Percentiles rank a stretch among this genome's conserved stretches.
Evolutionary conservation across 108 stramenopile species (phyloP).

Genomic region (Tribonema minus): DNA sequence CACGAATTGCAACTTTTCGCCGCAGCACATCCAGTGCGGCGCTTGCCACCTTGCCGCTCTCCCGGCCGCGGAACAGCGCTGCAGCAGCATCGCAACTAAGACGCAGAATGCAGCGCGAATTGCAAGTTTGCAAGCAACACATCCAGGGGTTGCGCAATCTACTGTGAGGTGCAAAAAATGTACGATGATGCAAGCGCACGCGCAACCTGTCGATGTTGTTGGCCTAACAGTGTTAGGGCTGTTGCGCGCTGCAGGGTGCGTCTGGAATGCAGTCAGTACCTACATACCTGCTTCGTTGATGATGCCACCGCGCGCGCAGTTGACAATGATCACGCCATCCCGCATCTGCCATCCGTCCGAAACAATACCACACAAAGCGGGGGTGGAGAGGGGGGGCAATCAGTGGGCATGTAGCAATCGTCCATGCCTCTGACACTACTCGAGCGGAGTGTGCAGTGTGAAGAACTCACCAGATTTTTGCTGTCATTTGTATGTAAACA

Average conservation of each 20-base stretch:
- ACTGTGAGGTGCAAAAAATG: too few relatives aligned
- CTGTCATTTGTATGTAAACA: too few relatives aligned
- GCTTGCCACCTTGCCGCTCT: slow-evolving; percentile 50
- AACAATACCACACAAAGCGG: too few relatives aligned
- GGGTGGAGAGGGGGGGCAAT: not conserved
- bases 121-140: slow-evolving; percentile 50
- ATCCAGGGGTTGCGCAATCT: slow-evolving; percentile 49
- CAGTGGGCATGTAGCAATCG: too few relatives aligned
- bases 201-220: too few relatives aligned
- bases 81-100: slow-evolving; percentile 45
- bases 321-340: slow-evolving; percentile 54
- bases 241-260: too few relatives aligned
- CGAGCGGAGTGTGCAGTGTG: slow-evolving; percentile 57
- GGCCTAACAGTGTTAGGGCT: too few relatives aligned
- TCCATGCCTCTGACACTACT: too few relatives aligned
- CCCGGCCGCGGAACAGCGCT: slow-evolving; percentile 37
- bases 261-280: too few relatives aligned
- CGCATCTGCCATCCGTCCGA: slow-evolving; percentile 51
- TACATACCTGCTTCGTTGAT: slow-evolving; percentile 51
- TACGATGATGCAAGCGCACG: too few relatives aligned
- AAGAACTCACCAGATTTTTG: too few relatives aligned
- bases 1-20: slow-evolving; percentile 41
- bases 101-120: slow-evolving; percentile 7
- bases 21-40: slow-evolving; percentile 54
- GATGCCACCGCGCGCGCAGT: slow-evolving; percentile 57